These are phyloP conservation scores for Periconia sp. DNA, from an alignment of 2,329 filamentous ascomycete species.

Conservation along the genomic window DNA sequence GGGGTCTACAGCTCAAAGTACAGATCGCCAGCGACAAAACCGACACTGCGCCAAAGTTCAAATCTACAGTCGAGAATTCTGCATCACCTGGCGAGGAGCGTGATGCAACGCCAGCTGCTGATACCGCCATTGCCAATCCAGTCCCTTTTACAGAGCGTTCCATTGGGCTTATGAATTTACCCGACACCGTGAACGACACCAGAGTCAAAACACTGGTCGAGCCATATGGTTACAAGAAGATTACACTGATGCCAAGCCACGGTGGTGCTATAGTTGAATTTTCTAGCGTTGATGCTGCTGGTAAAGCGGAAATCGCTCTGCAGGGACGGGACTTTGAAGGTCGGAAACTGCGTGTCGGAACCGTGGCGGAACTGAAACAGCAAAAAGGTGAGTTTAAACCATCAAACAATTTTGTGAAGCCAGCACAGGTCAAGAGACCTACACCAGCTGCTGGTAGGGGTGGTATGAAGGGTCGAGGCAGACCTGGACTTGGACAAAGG, in stretches of 20 bases:
- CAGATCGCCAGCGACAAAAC: conserved; percentile 48
- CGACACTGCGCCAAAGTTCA: conserved; percentile 49
- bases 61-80: conserved; percentile 49
- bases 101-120: conserved; percentile 20
- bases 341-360: conserved; percentile 49
- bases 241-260: conserved; percentile 78
- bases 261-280: conserved; percentile 88
- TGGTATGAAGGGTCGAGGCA: conserved; percentile 29
- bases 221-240: conserved; percentile 72
- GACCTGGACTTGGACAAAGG: conserved; percentile 29
- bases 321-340: conserved; percentile 44
- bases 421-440: conserved; percentile 29
- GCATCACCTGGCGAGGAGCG: conserved; percentile 39
- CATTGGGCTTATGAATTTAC: conserved; percentile 79
- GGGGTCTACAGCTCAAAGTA: conserved; percentile 68
- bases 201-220: conserved; percentile 75
- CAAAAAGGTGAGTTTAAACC: conserved; percentile 44
- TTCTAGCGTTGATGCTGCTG: conserved; percentile 67
- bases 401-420: conserved; percentile 33
- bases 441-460: conserved; percentile 22
- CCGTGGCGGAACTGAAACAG: conserved; percentile 50
- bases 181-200: conserved; percentile 89
- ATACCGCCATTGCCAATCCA: conserved; percentile 23
- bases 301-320: conserved; percentile 63
- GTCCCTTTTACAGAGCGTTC: conserved; percentile 60